These are phyloP conservation scores for Elsinoe australis DNA, from an alignment of 2,329 filamentous ascomycete species.

Conservation along the genomic window DNA sequence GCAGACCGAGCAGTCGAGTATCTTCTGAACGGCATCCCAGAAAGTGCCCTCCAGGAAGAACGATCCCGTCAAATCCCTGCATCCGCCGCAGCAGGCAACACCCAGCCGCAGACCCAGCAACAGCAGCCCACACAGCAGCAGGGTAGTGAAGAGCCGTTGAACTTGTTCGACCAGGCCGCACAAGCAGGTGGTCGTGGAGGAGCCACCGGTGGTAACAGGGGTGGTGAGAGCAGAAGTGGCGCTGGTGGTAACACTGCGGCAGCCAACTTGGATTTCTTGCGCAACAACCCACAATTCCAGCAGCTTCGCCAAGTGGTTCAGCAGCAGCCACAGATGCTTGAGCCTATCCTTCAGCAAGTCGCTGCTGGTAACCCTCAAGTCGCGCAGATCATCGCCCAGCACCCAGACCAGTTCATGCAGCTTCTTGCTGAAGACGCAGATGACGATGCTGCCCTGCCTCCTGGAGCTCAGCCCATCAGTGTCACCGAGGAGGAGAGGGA, in stretches of 20 bases:
- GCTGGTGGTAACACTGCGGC: slow-evolving; percentile 36
- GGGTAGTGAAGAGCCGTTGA: slow-evolving; percentile 58
- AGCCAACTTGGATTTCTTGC: slow-evolving; percentile 79
- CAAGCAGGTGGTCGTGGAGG: slow-evolving; percentile 44
- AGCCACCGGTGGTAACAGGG: slow-evolving; percentile 40
- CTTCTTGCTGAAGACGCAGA: slow-evolving; percentile 77
- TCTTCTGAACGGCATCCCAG: slow-evolving; percentile 84
- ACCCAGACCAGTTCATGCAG: slow-evolving; percentile 88
- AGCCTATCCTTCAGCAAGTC: slow-evolving; percentile 94
- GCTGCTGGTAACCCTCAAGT: slow-evolving; percentile 91
- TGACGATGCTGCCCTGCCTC: slow-evolving; percentile 76
- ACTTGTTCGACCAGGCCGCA: slow-evolving; percentile 86
- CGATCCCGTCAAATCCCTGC: slow-evolving; percentile 39
- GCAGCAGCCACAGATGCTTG: slow-evolving; percentile 96
- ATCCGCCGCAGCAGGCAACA: slow-evolving; percentile 30
- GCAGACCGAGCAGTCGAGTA: slow-evolving; percentile 97
- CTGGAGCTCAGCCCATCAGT: slow-evolving; percentile 78
- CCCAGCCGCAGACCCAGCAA: slow-evolving; percentile 25
- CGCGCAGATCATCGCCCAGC: slow-evolving; percentile 81
- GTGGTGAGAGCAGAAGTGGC: slow-evolving; percentile 40
- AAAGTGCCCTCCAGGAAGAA: slow-evolving; percentile 67
- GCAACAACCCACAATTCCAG: slow-evolving; percentile 95
- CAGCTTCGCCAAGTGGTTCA: slow-evolving; percentile 95
- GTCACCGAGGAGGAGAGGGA: slow-evolving; percentile 96
- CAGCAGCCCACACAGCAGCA: not conserved